These are phyloP conservation scores for Tausonia pullulans DNA, from an alignment of 1,284 basidiomycete species.

Conservation along the genomic window DNA sequence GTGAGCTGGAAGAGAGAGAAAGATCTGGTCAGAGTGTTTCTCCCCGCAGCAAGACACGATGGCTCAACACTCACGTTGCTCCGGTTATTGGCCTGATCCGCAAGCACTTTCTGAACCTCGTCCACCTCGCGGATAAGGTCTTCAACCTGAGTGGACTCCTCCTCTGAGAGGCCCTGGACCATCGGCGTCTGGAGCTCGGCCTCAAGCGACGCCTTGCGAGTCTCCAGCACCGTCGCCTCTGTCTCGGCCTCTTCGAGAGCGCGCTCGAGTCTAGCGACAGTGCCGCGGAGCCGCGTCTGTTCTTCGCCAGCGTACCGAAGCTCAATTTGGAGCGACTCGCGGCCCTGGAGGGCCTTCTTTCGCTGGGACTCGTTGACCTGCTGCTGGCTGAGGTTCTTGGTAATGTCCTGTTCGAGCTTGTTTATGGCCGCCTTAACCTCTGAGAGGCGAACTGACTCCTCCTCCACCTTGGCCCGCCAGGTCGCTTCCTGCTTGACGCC, in stretches of 20 bases:
- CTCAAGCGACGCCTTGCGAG: constrained; percentile 49
- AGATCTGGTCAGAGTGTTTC: neutral
- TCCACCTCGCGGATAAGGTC: constrained; percentile 67
- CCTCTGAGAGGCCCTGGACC: constrained; percentile 62
- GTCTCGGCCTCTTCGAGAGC: constrained; percentile 60
- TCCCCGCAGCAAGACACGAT: neutral
- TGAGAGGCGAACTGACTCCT: constrained; percentile 50
- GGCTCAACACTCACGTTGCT: constrained; percentile 50
- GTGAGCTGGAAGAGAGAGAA: constrained; percentile 47
- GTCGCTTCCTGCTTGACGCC: constrained; percentile 64
- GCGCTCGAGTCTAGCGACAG: constrained; percentile 54
- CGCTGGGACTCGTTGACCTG: constrained; percentile 61
- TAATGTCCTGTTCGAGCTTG: constrained; percentile 77
- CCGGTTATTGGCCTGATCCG: constrained; percentile 57
- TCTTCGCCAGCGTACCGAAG: constrained; percentile 52
- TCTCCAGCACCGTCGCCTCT: constrained; percentile 46
- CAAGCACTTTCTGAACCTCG: constrained; percentile 53
- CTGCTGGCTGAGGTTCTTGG: constrained; percentile 59
- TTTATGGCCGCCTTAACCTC: constrained; percentile 64
- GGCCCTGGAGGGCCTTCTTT: constrained; percentile 54
- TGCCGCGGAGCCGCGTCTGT: constrained; percentile 54
- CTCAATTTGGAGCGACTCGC: constrained; percentile 58
- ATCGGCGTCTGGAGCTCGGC: constrained; percentile 68
- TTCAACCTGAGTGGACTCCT: constrained; percentile 53
- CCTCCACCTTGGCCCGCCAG: constrained; percentile 64